phyloP scores from a whole-genome alignment of 257 asterid genomes.

The Capsicum chinense region DNA sequence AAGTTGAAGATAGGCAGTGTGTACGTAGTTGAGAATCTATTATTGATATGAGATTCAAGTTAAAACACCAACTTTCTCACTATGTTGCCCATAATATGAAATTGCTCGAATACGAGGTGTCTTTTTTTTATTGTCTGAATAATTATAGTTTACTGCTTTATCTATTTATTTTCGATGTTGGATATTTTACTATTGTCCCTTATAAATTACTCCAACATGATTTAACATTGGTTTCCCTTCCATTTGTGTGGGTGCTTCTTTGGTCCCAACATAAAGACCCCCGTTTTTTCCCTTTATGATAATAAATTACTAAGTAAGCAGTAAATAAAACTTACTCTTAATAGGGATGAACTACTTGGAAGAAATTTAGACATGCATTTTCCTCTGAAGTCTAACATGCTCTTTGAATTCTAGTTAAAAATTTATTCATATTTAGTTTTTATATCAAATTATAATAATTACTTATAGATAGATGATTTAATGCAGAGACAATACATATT shows the following conservation, averaged over 20 bases:
- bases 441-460: background rate
- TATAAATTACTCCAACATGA: background rate
- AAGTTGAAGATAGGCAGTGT: too few species aligned
- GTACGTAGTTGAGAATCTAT: background rate
- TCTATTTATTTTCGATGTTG: background rate
- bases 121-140: too few species aligned
- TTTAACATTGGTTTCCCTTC: background rate
- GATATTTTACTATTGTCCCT: background rate
- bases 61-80: too few species aligned
- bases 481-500: too few species aligned
- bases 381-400: background rate
- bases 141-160: background rate
- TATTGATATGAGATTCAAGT: too few species aligned
- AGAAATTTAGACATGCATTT: background rate
- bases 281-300: background rate
- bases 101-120: background rate
- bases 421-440: background rate
- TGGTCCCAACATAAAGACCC: background rate
- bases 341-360: background rate
- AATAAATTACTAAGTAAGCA: background rate
- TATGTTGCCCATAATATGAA: background rate
- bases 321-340: background rate
- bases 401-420: background rate
- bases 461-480: background rate
- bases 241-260: conserved; percentile 2